Evolutionary conservation across 1,284 basidiomycete species (phyloP), one percentile per base, ranked within the genome.

Genomic region (Irpex sp.): DNA sequence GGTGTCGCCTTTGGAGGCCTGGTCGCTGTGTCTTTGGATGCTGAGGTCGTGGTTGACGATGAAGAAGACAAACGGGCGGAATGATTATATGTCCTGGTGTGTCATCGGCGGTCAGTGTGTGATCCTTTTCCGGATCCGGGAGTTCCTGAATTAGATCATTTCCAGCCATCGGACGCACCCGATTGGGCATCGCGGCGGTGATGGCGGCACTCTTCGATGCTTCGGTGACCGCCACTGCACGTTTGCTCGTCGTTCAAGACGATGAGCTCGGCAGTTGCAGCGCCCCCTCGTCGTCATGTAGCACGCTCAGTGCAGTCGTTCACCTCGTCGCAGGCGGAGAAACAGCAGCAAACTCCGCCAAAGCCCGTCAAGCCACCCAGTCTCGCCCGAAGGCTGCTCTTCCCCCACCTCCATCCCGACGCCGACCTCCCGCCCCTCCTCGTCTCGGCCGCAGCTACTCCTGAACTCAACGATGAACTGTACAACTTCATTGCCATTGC

Each of bases 401-500:
- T 91, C 70, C 88, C 86, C 17, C 71, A 79, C 11, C 77, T 84
- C 21, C 78, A 81, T 3, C 68, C 79, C n/a, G 73, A 75, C 36
- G 73, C 80, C 0, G 74, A 77, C 65, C 76, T 85, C 11, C 88
- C 89, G 2, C 81, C 84, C 3, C 74, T 90, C 26, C 81, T 89
- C 64, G 70, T 74, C 47, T 74, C 79, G 0, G 75, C 76, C 0
- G 66, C 70, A 26, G 78, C 77, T 13, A 77, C 80, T 2, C 78
- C 77, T 15, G 85, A 89, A 59, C 83, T 93, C 65, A 81, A 83
- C 66, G 78, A 81, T 2, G 91, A 92, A 71, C 77, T 88, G 1
- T 92, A 93, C 72, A 89, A 93, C 76, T 81, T 93, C 64, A 79
- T 93, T 54, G 90, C 92, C 0, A 86, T 93, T 57, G 82, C 85